Conservation (phyloP, 2,329 filamentous ascomycete genomes). For the Dryadomyces sulphureus region DNA sequence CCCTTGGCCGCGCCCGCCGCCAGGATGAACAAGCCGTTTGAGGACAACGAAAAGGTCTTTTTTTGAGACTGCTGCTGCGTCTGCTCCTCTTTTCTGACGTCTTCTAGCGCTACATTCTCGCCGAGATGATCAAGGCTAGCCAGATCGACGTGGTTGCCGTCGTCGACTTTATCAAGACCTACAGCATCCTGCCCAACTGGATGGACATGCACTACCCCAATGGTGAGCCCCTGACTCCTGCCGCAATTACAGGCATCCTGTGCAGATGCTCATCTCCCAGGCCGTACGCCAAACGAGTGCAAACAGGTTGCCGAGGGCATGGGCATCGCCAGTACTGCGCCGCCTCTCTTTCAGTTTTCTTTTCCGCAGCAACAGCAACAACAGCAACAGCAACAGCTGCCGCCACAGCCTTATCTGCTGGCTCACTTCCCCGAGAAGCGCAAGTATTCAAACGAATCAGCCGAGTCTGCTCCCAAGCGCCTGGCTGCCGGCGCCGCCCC, state of each 20-base stretch:
- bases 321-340: constrained; percentile 9
- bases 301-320: constrained; percentile 17
- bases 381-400: background rate
- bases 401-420: constrained; percentile 9
- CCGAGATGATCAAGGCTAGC: constrained; percentile 43
- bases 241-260: background rate
- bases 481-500: constrained; percentile 12
- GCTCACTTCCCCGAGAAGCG: constrained; percentile 13
- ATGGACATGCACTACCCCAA: constrained; percentile 20
- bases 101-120: constrained; percentile 37
- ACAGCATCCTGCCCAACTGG: constrained; percentile 19
- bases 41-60: constrained; percentile 39
- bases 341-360: constrained; percentile 7
- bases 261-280: constrained; percentile 12
- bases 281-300: constrained; percentile 21
- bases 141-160: constrained; percentile 30
- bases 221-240: constrained; percentile 12
- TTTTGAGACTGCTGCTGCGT: constrained; percentile 10
- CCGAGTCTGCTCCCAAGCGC: constrained; percentile 18
- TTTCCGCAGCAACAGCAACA: background rate
- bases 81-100: background rate
- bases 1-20: constrained; percentile 5
- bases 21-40: constrained; percentile 30
- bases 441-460: constrained; percentile 16
- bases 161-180: constrained; percentile 28